These are phyloP conservation scores for Ceratocystis colombiana DNA, from an alignment of 2,329 filamentous ascomycete genomes.

Conservation along the genomic window DNA sequence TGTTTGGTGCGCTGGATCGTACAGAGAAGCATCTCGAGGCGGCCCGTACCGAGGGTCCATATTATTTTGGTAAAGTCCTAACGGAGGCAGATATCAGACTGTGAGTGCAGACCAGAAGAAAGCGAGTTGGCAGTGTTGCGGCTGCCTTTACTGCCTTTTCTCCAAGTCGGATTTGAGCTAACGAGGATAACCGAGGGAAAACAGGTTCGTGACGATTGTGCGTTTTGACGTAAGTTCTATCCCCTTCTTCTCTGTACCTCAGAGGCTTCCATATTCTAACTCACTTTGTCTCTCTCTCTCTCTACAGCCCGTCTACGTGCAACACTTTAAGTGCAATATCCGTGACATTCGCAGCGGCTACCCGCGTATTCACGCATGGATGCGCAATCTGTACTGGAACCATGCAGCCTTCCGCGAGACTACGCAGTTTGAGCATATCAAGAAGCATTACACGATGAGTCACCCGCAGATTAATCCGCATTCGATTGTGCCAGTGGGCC, in stretches of 20 bases:
- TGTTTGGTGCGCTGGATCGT: constrained; percentile 69
- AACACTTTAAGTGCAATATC: constrained; percentile 82
- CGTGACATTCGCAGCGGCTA: constrained; percentile 77
- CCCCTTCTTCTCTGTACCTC: not conserved
- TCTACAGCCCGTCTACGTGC: constrained; percentile 59
- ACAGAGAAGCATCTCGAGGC: constrained; percentile 58
- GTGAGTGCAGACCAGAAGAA: constrained; percentile 32
- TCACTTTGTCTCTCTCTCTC: not conserved
- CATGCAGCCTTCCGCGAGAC: constrained; percentile 66
- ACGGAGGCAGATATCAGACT: constrained; percentile 78
- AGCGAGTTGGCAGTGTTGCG: not conserved
- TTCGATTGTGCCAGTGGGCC: constrained; percentile 74
- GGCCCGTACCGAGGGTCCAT: constrained; percentile 46
- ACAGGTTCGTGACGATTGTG: constrained; percentile 56
- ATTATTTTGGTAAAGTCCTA: constrained; percentile 61
- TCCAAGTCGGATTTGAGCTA: not conserved
- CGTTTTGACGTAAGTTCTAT: constrained; percentile 52
- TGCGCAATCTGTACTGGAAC: constrained; percentile 78
- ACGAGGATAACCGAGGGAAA: constrained; percentile 13
- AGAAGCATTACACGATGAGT: constrained; percentile 57
- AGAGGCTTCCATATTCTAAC: not conserved
- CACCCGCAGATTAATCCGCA: constrained; percentile 57
- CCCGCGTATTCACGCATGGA: constrained; percentile 68
- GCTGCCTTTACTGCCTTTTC: too few relatives aligned
- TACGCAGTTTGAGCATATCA: constrained; percentile 92